Evolutionary conservation across 768 basidiomycete species (phyloP), one percentile per base, ranked within the genome.

Genomic region (Tulasnella sp.): DNA sequence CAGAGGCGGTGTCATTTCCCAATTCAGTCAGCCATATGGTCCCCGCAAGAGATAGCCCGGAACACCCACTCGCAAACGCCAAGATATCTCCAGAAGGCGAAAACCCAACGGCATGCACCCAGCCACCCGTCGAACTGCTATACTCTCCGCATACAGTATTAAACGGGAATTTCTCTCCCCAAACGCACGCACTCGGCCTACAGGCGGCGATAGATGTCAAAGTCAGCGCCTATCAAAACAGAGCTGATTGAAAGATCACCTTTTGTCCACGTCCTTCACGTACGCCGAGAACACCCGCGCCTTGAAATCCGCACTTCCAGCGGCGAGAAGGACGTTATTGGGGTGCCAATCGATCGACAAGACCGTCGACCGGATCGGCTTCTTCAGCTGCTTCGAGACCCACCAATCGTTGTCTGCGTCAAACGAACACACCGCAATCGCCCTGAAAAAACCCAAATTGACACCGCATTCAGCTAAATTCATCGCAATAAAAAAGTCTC

Each of bases 321-420:
- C 86, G 3, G 94, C 96, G 25, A 99, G 81, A 5, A 99, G 75
- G 12, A 98, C 93, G 67, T 96, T 98, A 76, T 98, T 98, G 25
- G 96, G 93, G 67, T 99, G 96, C 96, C 96, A 99, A 63, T 98
- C 94, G 63, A 99, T 74, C 4, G 83, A 81, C 39, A 98, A 75
- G 12, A 99, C 93, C 0, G 96, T 99, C 3, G 91, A 91, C 62
- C 91, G 73, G 65, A 99, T 86, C 23, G 96, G 96, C 71, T 98
- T 98, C 82, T 98, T 99, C 68, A 99, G 74, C 59, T 86, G 85
- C 67, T 89, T 91, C 15, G 93, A 84, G 3, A 96, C 89, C 96
- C 96, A 99, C 96, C 96, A 99, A 69, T 99, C 86, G 71, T 86
- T 93, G 73, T 99, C 96, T 8, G 86, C 77, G 67, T 99, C 96